phyloP scores from a whole-genome alignment of 345 rosid species.

The Eucalyptus tenuipes region DNA sequence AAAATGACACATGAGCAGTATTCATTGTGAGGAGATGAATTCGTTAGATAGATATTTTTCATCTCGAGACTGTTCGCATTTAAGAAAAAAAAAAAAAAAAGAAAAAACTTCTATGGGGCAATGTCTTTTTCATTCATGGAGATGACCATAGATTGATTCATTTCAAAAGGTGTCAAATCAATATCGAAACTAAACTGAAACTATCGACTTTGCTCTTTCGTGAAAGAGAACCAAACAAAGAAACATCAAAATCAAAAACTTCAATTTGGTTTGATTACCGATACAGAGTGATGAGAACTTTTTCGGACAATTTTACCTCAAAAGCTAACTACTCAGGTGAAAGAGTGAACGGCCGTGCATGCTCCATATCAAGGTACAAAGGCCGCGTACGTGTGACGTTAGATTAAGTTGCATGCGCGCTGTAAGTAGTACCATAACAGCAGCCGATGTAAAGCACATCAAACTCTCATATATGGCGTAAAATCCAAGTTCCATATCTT shows the following conservation, averaged over 20 bases:
- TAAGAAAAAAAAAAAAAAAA: background rate
- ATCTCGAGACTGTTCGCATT: background rate
- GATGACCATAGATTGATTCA: background rate
- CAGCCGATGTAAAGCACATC: background rate
- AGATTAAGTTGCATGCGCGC: background rate
- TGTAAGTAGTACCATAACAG: background rate
- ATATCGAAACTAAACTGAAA: background rate
- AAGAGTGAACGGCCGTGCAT: background rate
- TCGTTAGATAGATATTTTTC: background rate
- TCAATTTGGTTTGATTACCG: background rate
- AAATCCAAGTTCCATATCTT: background rate
- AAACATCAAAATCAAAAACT: background rate
- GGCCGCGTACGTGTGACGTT: background rate
- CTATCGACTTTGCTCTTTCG: background rate
- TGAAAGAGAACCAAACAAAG: background rate
- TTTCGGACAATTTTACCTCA: background rate
- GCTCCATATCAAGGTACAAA: background rate
- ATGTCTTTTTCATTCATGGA: background rate
- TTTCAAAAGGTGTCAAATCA: background rate
- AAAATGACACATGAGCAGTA: background rate
- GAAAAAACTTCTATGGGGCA: background rate
- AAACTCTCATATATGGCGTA: background rate
- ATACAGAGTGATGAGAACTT: background rate
- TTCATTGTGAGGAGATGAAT: background rate
- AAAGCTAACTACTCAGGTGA: background rate